Evolutionary conservation across 192 early-diverging fungal genomes (phyloP), one percentile per base, ranked within the genome.

Genomic region (Spizellomyces sp.): DNA sequence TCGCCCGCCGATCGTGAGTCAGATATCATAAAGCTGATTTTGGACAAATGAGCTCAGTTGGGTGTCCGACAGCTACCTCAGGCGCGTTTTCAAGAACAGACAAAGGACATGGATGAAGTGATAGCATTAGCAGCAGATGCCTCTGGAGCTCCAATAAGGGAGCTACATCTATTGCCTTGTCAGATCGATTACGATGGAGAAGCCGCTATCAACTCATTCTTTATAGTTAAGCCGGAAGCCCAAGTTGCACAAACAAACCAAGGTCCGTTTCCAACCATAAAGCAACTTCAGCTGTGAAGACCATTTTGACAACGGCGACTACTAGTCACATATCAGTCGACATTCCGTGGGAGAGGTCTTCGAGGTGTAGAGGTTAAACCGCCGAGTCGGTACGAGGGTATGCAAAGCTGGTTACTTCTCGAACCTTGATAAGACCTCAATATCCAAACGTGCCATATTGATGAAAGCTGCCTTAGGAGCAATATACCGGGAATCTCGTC

Each of bases 101-200:
- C 27, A 36, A 36, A 36, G 27, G 3, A 36, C 27, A 36, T 36
- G 27, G 27, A 36, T 36, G 27, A 36, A 36, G 27, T 3, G 27
- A 36, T 36, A 36, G 27, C 27, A 36, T 36, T 36, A 36, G 27
- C 27, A 3, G 27, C 27, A 36, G 27, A 36, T 36, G 27, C 27
- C 27, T 36, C 27, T 36, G 27, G 3, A 36, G 27, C 27, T 36
- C 27, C 27, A 36, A 36, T 36, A 54, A 19, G 17, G 50, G 12
- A 0, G 59, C 59, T 61, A 14, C 59, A 61, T 41, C 42, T 15
- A 42, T 41, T 61, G 17, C 59, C 59, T 41, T 61, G 59, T 41
- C 17, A 9, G 17, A 61, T 61, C 36, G 22, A 27, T 41, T 42
- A 61, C 36, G 59, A 61, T 61, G 59, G 59, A 14, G 4, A 19